Conservation (phyloP, 768 basidiomycete species). For the Austroboletus eburneus region DNA sequence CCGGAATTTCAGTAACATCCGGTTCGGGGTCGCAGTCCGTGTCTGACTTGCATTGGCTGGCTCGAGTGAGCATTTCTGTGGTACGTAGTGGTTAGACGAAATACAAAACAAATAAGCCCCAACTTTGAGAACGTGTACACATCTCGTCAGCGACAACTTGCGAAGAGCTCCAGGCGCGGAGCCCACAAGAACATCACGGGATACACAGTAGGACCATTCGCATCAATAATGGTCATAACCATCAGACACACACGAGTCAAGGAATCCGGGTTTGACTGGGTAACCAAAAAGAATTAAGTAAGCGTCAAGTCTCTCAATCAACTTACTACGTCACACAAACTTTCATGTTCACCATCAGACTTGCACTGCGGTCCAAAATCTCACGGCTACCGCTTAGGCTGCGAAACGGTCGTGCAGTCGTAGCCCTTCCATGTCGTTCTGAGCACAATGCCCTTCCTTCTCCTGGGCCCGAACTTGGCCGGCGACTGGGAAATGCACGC, state of each 20-base stretch:
- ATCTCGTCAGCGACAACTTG: too few species aligned
- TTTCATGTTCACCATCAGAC: not conserved
- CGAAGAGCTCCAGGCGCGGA: too few species aligned
- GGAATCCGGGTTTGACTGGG: too few species aligned
- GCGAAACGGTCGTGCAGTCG: slow-evolving; percentile 16
- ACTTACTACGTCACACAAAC: not conserved
- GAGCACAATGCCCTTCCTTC: not conserved
- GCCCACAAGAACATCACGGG: too few species aligned
- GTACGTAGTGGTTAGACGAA: not conserved
- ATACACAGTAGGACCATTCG: too few species aligned
- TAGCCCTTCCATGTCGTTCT: slow-evolving; percentile 1
- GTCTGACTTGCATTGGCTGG: not conserved
- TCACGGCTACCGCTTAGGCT: slow-evolving; percentile 17
- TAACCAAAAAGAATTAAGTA: too few species aligned
- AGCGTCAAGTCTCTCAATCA: too few species aligned
- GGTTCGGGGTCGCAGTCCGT: not conserved
- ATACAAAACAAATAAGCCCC: too few species aligned
- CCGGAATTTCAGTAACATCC: slow-evolving; percentile 5
- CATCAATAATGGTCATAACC: too few species aligned
- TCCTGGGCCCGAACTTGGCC: not conserved
- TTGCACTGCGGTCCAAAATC: slow-evolving; percentile 5
- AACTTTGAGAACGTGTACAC: too few species aligned
- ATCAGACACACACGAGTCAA: too few species aligned
- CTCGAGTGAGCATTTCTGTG: slow-evolving; percentile 11
- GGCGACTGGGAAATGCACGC: slow-evolving; percentile 18